Evolutionary conservation across 2,329 filamentous ascomycete species (phyloP).

Genomic region (Acarospora socialis): DNA sequence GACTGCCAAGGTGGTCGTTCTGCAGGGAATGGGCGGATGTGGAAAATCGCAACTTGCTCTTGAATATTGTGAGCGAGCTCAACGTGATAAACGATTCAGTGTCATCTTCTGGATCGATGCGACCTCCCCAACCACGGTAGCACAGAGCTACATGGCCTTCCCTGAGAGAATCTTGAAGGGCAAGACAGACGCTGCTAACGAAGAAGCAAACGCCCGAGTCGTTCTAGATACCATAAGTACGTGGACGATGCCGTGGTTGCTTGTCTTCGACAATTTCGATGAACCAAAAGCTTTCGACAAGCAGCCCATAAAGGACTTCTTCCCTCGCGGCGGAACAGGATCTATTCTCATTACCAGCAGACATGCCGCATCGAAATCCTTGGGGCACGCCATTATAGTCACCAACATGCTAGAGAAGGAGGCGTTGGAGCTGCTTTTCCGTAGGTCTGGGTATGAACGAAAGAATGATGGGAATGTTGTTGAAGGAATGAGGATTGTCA

Average conservation of each 20-base stretch:
- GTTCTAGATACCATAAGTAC: background rate
- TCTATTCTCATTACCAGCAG: slow-evolving; percentile 10
- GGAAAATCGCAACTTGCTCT: slow-evolving; percentile 6
- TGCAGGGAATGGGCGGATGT: slow-evolving; percentile 2
- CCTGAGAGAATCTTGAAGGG: no score
- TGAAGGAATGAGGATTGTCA: slow-evolving; percentile 9
- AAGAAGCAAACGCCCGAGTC: no score
- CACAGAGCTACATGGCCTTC: no score
- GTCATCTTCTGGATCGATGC: slow-evolving; percentile 5
- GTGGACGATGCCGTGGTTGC: slow-evolving; percentile 4
- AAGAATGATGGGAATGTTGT: background rate
- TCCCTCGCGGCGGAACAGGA: slow-evolving; percentile 1
- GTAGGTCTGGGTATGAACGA: background rate
- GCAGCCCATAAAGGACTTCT: no score
- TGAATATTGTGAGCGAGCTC: slow-evolving; percentile 1
- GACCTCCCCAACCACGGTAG: no score
- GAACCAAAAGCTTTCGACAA: slow-evolving; percentile 1
- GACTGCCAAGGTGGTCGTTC: no score
- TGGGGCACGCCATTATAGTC: slow-evolving; percentile 3
- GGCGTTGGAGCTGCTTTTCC: slow-evolving; percentile 1
- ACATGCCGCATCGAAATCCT: slow-evolving; percentile 5
- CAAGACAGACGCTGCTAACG: no score
- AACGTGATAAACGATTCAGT: slow-evolving; percentile 13
- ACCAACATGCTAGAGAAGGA: slow-evolving; percentile 7
- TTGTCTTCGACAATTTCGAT: slow-evolving; percentile 10